A percentile compares a stretch with the other conserved stretches of the same genome.
phyloP scores from a whole-genome alignment of 2,329 filamentous ascomycete genomes.

The Diaporthe velutina region DNA sequence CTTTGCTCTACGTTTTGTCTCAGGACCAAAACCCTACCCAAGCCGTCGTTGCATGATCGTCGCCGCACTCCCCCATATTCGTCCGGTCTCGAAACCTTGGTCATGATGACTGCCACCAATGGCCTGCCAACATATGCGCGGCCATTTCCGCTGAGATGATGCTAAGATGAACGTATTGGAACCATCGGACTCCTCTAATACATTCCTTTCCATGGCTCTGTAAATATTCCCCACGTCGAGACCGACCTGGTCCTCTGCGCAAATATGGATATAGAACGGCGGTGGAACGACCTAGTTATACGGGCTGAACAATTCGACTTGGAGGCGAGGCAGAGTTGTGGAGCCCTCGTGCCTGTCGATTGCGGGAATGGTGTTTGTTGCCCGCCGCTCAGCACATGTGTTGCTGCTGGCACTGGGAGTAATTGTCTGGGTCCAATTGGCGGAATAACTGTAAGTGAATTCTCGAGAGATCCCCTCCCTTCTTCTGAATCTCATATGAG shows the following conservation, averaged over 20 bases:
- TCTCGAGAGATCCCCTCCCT: too few relatives aligned
- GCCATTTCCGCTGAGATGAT: slow-evolving; percentile 24
- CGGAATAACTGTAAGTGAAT: slow-evolving; percentile 8
- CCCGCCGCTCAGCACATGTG: slow-evolving; percentile 13
- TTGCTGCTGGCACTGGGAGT: slow-evolving; percentile 10
- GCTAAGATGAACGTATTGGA: slow-evolving; percentile 14
- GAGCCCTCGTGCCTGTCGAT: slow-evolving; percentile 2
- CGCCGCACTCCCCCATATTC: slow-evolving; percentile 27
- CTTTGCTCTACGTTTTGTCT: not conserved
- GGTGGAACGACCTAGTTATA: not conserved
- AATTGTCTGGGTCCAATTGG: not conserved
- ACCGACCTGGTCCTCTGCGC: not conserved
- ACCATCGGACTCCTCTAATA: slow-evolving; percentile 15
- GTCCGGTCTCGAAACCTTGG: slow-evolving; percentile 17
- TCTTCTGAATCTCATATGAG: not conserved
- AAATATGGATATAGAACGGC: slow-evolving; percentile 8
- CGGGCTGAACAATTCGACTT: not conserved
- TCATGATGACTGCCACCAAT: slow-evolving; percentile 7
- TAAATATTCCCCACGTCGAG: slow-evolving; percentile 7
- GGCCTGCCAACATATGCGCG: slow-evolving; percentile 20
- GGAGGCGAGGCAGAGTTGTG: slow-evolving; percentile 1
- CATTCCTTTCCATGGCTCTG: not conserved
- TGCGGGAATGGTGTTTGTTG: slow-evolving; percentile 26
- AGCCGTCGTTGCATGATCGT: slow-evolving; percentile 8
- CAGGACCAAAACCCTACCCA: not conserved